Base-by-base conservation (phyloP, 108 stramenopile genomes). In the Discostella stelligeroides region DNA sequence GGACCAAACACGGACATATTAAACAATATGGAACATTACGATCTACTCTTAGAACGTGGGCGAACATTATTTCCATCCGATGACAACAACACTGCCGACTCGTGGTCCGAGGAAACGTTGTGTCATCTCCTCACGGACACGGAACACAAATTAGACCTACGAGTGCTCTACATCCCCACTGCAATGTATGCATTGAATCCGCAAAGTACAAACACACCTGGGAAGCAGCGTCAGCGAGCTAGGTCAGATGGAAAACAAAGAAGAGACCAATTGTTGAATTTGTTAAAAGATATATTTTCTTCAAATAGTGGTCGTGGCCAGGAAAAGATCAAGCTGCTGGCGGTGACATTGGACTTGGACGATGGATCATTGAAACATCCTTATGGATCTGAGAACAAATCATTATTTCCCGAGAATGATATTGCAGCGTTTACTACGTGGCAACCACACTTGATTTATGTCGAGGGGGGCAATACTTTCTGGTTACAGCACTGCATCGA, bases 401-500 rank as follows among this genome's bases (percentile, higher is more conserved):
- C 57, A 18, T 24, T 60, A 6, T 67, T 84, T 67, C 87, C 84
- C 12, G 58, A 39, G 72, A 42, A 70, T 57, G 88, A 66, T 0
- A 79, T 70, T 34, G 77, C 73, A 24, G 89, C 88, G 14, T 67
- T 92, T 15, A 24, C 61, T n/a, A 38, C 56, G 7, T 93, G 92
- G 95, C 60, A 76, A 37, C 92, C 91, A 15, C 80, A 92, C 79
- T 49, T 93, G 4, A 77, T 95, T 9, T 92, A 93, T 66, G 84
- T 96, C 14, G 87, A 93, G 73, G 95, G 95, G 8, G 95, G 95
- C 10, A 96, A 96, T 57, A 92, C 95, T 12, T 96, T 96, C 72
- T 93, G 91, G 91, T 82, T 95, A 71, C 82, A 91, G 34, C 87
- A 92, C 64, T 95, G 94, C 64, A 84, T 95, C 64, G 86, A 86